Base-by-base conservation (phyloP, 495 filamentous ascomycete genomes). In the Penicillium crystallinum region DNA sequence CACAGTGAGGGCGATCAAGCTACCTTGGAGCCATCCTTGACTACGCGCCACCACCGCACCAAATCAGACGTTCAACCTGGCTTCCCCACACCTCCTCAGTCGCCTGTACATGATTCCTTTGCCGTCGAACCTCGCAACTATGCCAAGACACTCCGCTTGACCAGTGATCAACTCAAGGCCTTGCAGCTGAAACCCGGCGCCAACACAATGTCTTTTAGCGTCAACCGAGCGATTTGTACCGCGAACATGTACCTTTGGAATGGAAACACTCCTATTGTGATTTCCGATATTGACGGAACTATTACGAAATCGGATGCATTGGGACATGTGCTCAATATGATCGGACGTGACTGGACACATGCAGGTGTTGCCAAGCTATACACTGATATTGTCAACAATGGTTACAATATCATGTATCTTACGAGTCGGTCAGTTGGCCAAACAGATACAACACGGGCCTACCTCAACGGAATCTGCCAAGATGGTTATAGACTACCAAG, bases 261-360 rank as follows among this genome's bases (percentile, higher is more conserved):
- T 57, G 80, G 91, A 52, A 88, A 93, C 56, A 84, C 83, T 0
- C 95, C 93, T 0, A 90, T 97, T 43, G 92, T 99, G 21, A 96
- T 99, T 55, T 97, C 91, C 11, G 93, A 99, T 70, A 96, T 99
- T 58, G 93, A 99, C 72, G 93, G 93, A 19, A 99, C 93, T 18
- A 99, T 99, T 58, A 99, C 93, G 40, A 99, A 97, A 74, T 96
- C 92, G 6, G 93, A 99, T 74, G 93, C 91, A 5, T 75, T 97
- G 15, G 93, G 93, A n/a, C 93, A 99, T 56, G 91, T 99, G 42
- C 70, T 99, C 37, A 97, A 93, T 71, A 95, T 93, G 87, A 90
- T 99, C 52, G 93, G 93, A 25, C 86, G 93, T 49, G 93, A 99
- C 66, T 99, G 93, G 93, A 99, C 93, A 6, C 93, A 99, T 67